Percentiles rank a stretch among this genome's conserved stretches.
Conservation (phyloP, 2,329 filamentous ascomycete genomes). For the Pseudopithomyces chartarum region DNA sequence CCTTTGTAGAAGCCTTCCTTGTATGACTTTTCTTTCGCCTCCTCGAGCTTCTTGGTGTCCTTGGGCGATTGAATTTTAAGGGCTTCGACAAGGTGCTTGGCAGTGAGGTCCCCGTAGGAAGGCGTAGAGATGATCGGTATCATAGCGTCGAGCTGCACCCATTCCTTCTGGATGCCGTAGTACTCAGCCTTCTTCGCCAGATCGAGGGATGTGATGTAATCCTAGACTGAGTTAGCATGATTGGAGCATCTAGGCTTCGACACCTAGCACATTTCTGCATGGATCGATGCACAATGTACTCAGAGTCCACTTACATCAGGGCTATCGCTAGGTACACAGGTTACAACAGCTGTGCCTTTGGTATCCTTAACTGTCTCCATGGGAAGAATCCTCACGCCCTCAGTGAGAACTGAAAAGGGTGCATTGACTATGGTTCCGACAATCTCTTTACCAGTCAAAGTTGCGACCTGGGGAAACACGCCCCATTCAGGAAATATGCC, state of each 20-base stretch:
- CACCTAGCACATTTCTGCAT: too few relatives aligned
- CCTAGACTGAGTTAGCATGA: constrained; percentile 39
- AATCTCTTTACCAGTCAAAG: constrained; percentile 77
- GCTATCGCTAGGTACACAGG: constrained; percentile 92
- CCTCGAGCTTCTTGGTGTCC: constrained; percentile 84
- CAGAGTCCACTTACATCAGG: constrained; percentile 61
- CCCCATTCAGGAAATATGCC: constrained; percentile 80
- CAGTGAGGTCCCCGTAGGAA: constrained; percentile 82
- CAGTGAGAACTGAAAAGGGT: constrained; percentile 78
- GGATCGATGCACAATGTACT: too few relatives aligned
- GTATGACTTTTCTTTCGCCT: constrained; percentile 96
- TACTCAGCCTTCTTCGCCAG: constrained; percentile 94
- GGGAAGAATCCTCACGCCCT: constrained; percentile 85
- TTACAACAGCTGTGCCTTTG: constrained; percentile 97
- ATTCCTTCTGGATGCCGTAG: constrained; percentile 92
- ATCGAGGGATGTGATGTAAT: constrained; percentile 87
- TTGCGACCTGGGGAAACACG: constrained; percentile 73
- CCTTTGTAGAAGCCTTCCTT: constrained; percentile 98
- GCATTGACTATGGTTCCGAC: constrained; percentile 89
- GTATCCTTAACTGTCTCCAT: constrained; percentile 93
- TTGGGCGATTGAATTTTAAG: constrained; percentile 98
- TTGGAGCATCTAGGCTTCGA: too few relatives aligned
- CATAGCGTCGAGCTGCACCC: constrained; percentile 84
- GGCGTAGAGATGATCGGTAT: constrained; percentile 78
- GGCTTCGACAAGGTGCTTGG: constrained; percentile 82